Percentiles rank a stretch among this genome's conserved stretches.
Evolutionary conservation across 169 alveolate species (phyloP).

Genomic region (Plasmodium gonderi): DNA sequence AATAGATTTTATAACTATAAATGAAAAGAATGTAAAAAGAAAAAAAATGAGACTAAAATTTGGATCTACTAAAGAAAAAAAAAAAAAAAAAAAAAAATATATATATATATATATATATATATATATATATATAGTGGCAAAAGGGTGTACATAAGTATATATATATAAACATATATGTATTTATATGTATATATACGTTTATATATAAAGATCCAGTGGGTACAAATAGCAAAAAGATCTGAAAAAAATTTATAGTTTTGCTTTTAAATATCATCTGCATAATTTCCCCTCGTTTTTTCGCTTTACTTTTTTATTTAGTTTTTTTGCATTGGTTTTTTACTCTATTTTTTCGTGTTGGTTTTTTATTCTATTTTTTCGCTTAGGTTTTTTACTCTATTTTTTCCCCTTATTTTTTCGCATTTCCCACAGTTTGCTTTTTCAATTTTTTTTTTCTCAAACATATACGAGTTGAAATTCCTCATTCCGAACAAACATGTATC

Average conservation of each 20-base stretch:
- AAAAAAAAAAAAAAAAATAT: no score
- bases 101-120: neutral
- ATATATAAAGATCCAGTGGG: neutral
- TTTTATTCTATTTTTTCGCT: neutral
- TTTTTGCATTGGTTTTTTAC: neutral
- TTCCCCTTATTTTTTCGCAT: neutral
- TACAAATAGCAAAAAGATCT: neutral
- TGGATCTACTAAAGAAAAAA: no score
- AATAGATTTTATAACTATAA: no score
- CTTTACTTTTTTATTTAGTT: neutral
- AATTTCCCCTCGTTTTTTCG: neutral
- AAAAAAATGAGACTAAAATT: no score
- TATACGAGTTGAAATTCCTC: neutral
- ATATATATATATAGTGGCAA: neutral
- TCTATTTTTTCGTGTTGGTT: neutral
- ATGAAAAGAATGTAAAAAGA: no score
- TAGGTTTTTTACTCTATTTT: neutral
- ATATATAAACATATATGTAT: neutral
- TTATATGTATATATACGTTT: neutral
- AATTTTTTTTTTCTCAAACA: neutral
- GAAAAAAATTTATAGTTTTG: neutral
- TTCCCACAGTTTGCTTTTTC: neutral
- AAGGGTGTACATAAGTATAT: neutral
- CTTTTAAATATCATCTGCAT: neutral
- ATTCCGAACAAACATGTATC: neutral